phyloP scores from a whole-genome alignment of 345 rosid species.

The Brassica nigra region DNA sequence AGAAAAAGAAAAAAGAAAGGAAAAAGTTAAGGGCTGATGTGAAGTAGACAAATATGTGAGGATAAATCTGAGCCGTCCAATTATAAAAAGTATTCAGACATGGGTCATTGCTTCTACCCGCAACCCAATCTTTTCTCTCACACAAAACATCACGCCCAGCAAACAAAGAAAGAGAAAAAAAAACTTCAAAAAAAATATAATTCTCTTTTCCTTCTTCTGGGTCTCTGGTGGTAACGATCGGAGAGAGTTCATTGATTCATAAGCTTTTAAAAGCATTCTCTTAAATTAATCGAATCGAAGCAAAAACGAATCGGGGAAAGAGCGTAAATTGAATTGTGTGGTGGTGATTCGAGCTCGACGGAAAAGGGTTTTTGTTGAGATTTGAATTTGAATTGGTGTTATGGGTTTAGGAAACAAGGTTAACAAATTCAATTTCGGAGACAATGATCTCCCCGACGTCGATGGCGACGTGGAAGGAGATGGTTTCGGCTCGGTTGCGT shows the following conservation, averaged over 20 bases:
- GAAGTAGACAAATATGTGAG: slow-evolving; percentile 36
- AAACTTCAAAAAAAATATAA: not conserved
- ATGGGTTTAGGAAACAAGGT: slow-evolving; percentile 78
- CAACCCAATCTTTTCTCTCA: slow-evolving; percentile 45
- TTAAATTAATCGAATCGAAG: slow-evolving; percentile 12
- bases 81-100: slow-evolving; percentile 41
- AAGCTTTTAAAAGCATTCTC: not conserved
- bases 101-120: slow-evolving; percentile 14
- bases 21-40: slow-evolving; percentile 24
- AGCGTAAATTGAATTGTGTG: not conserved
- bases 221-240: slow-evolving; percentile 29
- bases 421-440: slow-evolving; percentile 46
- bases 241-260: slow-evolving; percentile 23
- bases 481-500: slow-evolving; percentile 63
- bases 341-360: slow-evolving; percentile 4
- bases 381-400: slow-evolving; percentile 31
- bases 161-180: not conserved
- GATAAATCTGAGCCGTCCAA: slow-evolving; percentile 43
- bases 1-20: not conserved
- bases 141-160: slow-evolving; percentile 26
- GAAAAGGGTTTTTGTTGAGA: slow-evolving; percentile 35
- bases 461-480: slow-evolving; percentile 58
- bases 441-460: slow-evolving; percentile 49
- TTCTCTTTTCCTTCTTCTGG: not conserved
- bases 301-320: not conserved